Evolutionary conservation across 495 filamentous ascomycete genomes (phyloP), one percentile per base, ranked within the genome.

Genomic region (Lindgomyces ingoldianus): DNA sequence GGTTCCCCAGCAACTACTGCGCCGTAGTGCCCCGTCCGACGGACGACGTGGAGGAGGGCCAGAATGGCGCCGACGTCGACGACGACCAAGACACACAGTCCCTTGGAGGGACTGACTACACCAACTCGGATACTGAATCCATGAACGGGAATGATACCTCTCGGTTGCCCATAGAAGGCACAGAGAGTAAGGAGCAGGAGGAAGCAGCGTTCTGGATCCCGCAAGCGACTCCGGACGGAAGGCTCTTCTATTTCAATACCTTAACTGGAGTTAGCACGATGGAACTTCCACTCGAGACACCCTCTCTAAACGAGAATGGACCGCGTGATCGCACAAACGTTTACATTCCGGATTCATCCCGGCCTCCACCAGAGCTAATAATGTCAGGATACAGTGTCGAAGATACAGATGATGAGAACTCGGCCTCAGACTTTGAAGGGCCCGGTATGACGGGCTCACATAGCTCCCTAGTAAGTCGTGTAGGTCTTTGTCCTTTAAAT

Each of bases 1-100:
- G 94, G 94, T 98, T 98, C 78, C 94, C 94, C 8, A 98, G 94
- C 81, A 98, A 98, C 74, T 98, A 98, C 77, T 98, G 94, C 77
- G 83, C 87, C 56, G 83, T 94, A 42, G 89, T 97, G 70, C 79
- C 86, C 22, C 89, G 87, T 69, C 84, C 44, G 85, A 89, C 78
- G 19, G 63, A 67, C 26, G 61, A 66, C 57, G 36, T 74, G 44
- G 68, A 63, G 21, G 78, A 81, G 56, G 64, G 66, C 4, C 33
- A 45, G 8, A 62, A 66, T 42, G 70, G 70, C 16, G 80, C 79
- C 42, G 83, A 81, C 47, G 69, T 77, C 44, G 79, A 79, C 62
- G 81, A 81, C 55, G 78, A 75, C 24, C 60, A 66, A 16, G 68
- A 70, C 29, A 64, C 57, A 14, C 57, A 57, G 39, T 70, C 68